These are phyloP conservation scores for Middelhovenomyces tepae DNA, from an alignment of 805 yeast species.

Conservation along the genomic window DNA sequence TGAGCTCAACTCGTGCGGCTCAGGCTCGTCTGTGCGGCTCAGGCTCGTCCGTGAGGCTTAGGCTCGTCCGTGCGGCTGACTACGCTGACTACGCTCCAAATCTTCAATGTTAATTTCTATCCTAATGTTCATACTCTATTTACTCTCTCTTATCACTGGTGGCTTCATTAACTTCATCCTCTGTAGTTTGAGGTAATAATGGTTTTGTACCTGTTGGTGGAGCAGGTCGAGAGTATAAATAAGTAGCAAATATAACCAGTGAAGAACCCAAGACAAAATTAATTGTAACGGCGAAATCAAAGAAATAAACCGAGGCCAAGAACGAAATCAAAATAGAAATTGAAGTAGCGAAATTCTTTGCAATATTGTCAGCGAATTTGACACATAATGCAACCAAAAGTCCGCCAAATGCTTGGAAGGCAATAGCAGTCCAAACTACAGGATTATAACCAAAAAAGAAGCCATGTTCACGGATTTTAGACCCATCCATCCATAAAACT, in stretches of 20 bases:
- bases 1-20: too few species aligned
- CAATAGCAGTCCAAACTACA: constrained; percentile 31
- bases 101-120: too few species aligned
- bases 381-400: constrained; percentile 35
- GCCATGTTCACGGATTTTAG: constrained; percentile 26
- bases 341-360: constrained; percentile 35
- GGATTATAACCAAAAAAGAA: constrained; percentile 33
- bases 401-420: constrained; percentile 34
- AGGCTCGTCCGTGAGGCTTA: too few species aligned
- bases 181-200: too few species aligned
- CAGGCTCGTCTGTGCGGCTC: too few species aligned
- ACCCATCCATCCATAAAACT: constrained; percentile 29
- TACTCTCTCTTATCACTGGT: too few species aligned
- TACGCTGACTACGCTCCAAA: too few species aligned
- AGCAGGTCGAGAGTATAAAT: constrained; percentile 23
- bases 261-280: constrained; percentile 30
- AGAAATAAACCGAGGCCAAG: constrained; percentile 29
- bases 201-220: neutral
- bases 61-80: too few species aligned
- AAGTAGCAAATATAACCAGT: constrained; percentile 30
- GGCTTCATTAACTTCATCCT: too few species aligned
- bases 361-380: constrained; percentile 35
- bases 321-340: constrained; percentile 32
- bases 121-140: too few species aligned
- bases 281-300: constrained; percentile 27